Evolutionary conservation across 176 grass and related monocot genomes (phyloP).

Genomic region (Carex parvula): DNA sequence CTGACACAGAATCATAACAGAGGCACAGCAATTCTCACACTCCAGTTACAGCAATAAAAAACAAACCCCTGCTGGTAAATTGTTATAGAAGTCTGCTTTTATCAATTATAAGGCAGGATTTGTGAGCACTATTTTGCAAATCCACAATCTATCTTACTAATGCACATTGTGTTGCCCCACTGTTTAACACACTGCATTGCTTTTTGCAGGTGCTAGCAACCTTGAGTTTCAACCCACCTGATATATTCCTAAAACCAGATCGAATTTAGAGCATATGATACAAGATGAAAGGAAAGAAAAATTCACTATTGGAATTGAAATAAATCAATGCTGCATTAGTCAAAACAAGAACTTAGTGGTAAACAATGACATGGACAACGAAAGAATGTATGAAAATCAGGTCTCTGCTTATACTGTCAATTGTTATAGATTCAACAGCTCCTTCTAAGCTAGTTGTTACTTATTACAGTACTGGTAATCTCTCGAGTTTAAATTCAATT

Average conservation of each 20-base stretch:
- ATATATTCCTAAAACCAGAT: no score
- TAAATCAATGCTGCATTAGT: background rate
- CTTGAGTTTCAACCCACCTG: no score
- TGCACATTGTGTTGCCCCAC: background rate
- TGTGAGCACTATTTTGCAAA: background rate
- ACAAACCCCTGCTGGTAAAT: background rate
- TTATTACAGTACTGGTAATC: slow-evolving; percentile 33
- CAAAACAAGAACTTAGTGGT: background rate
- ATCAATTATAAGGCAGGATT: background rate
- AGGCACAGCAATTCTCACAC: background rate
- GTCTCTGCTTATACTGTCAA: background rate
- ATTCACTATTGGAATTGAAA: background rate
- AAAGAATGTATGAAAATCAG: background rate
- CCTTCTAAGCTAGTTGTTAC: background rate
- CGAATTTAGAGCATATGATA: no score
- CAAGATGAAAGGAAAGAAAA: no score
- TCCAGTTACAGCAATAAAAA: background rate
- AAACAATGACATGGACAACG: background rate
- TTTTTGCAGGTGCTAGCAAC: no score
- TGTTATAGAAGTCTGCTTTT: background rate
- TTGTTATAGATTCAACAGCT: background rate
- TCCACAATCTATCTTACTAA: background rate
- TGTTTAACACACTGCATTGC: no score
- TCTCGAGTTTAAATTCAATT: slow-evolving; percentile 32
- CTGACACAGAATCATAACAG: background rate